A percentile compares a stretch with the other conserved stretches of the same genome.
Evolutionary conservation across 345 rosid species (phyloP).

Genomic region (Eucalyptus tenuipes): DNA sequence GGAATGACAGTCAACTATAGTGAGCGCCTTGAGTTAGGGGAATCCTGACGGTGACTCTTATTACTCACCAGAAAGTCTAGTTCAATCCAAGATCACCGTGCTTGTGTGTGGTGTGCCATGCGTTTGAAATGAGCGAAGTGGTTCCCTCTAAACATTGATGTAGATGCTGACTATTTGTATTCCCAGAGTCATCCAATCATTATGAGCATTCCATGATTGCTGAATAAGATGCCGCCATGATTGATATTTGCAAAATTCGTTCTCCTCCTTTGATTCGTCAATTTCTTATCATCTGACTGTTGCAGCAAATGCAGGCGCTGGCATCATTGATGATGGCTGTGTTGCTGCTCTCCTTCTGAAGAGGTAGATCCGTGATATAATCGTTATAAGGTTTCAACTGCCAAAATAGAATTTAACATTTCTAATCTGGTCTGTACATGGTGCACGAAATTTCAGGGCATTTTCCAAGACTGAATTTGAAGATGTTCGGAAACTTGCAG

Average conservation of each 20-base stretch:
- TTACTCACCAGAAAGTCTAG: not conserved
- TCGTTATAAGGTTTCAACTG: not conserved
- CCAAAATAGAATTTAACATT: not conserved
- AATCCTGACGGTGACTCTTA: not conserved
- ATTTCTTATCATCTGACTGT: not conserved
- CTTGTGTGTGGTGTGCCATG: not conserved
- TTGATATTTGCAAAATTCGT: not conserved
- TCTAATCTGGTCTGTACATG: not conserved
- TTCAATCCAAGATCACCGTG: not conserved
- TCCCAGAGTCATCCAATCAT: not conserved
- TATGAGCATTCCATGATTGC: not conserved
- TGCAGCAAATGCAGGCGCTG: constrained; percentile 17
- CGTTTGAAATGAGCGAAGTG: not conserved
- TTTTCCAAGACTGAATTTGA: constrained; percentile 58
- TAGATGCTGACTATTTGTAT: not conserved
- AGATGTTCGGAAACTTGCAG: constrained; percentile 80
- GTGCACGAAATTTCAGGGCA: constrained; percentile 38
- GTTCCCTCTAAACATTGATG: not conserved
- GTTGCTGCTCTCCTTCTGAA: constrained; percentile 59
- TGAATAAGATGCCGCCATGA: not conserved
- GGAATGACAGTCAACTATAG: not conserved
- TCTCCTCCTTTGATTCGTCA: not conserved
- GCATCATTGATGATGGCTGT: constrained; percentile 22
- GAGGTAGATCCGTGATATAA: constrained; percentile 30
- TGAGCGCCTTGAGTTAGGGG: not conserved